Evolutionary conservation across 805 yeast genomes (phyloP).

Genomic region (Nakazawaea ambrosiae): DNA sequence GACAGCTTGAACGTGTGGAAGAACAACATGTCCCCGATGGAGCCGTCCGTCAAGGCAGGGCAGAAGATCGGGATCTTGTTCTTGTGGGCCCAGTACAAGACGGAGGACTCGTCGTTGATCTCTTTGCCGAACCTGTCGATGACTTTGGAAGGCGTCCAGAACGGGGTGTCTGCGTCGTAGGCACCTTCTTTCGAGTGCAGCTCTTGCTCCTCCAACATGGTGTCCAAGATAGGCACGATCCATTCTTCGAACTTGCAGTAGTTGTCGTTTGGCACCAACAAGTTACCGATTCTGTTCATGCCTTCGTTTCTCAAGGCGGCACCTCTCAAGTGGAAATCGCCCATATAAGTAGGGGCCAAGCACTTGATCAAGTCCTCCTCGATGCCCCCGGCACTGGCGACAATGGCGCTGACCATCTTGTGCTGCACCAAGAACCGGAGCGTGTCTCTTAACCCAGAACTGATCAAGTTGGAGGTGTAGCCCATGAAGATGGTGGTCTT

Average conservation of each 20-base stretch:
- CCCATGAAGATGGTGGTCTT: constrained; percentile 92
- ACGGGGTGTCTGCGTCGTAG: constrained; percentile 59
- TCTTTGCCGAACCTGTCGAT: constrained; percentile 94
- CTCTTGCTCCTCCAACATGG: constrained; percentile 84
- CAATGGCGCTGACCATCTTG: constrained; percentile 91
- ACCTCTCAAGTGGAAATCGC: constrained; percentile 84
- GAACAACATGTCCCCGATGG: constrained; percentile 97
- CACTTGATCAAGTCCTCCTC: constrained; percentile 97
- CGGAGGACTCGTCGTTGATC: constrained; percentile 88
- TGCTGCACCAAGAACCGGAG: constrained; percentile 84
- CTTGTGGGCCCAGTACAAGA: constrained; percentile 96
- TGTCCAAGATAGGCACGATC: constrained; percentile 92
- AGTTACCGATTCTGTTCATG: constrained; percentile 95
- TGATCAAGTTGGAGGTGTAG: constrained; percentile 90
- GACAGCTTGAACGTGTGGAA: constrained; percentile 96
- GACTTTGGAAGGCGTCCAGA: constrained; percentile 92
- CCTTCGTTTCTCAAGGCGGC: constrained; percentile 84
- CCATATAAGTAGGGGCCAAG: constrained; percentile 92
- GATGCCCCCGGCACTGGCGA: constrained; percentile 96
- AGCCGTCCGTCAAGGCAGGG: constrained; percentile 97
- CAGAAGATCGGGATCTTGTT: constrained; percentile 94
- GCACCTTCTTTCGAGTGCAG: constrained; percentile 47
- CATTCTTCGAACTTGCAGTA: constrained; percentile 97
- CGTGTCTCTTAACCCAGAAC: constrained; percentile 91
- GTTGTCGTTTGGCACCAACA: constrained; percentile 95